Conservation (phyloP, 176 grass and related monocot genomes). For the Lolium perenne region DNA sequence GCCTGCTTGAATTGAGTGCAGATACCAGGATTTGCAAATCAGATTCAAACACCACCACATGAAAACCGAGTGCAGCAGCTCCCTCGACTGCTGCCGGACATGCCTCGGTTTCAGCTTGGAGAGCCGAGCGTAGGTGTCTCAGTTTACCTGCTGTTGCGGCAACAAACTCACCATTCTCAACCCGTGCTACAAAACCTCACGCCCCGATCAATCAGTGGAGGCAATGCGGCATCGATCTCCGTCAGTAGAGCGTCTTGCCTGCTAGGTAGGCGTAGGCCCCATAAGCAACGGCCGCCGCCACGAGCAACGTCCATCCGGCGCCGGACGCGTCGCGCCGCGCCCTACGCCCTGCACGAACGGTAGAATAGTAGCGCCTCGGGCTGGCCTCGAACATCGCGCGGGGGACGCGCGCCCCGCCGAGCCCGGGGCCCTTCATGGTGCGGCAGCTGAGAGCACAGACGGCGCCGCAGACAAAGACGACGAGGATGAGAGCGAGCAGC, state of each 20-base stretch:
- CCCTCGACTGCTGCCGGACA: too few species aligned
- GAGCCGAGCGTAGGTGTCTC: too few species aligned
- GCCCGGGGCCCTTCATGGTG: constrained; percentile 47
- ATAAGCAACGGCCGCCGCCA: neutral
- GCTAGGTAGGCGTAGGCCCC: constrained; percentile 7
- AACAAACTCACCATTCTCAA: too few species aligned
- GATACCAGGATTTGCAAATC: too few species aligned
- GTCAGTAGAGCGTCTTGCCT: constrained; percentile 9
- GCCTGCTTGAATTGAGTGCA: too few species aligned
- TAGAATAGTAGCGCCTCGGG: constrained; percentile 20
- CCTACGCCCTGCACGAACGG: neutral
- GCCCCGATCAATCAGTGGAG: too few species aligned
- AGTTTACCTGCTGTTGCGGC: too few species aligned
- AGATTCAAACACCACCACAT: too few species aligned
- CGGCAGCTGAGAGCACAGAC: constrained; percentile 44
- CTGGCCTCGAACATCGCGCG: constrained; percentile 36
- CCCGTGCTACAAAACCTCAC: too few species aligned
- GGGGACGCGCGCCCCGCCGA: constrained; percentile 32
- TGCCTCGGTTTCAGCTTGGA: too few species aligned
- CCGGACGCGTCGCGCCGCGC: neutral
- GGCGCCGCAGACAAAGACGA: constrained; percentile 38
- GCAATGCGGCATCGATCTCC: neutral
- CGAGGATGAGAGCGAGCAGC: constrained; percentile 1
- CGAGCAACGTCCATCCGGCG: neutral
- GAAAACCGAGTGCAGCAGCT: too few species aligned